Percentiles rank a stretch among this genome's conserved stretches.
phyloP scores from a whole-genome alignment of 225 moss, liverwort and hornwort genomes.

The Bryum argenteum region DNA sequence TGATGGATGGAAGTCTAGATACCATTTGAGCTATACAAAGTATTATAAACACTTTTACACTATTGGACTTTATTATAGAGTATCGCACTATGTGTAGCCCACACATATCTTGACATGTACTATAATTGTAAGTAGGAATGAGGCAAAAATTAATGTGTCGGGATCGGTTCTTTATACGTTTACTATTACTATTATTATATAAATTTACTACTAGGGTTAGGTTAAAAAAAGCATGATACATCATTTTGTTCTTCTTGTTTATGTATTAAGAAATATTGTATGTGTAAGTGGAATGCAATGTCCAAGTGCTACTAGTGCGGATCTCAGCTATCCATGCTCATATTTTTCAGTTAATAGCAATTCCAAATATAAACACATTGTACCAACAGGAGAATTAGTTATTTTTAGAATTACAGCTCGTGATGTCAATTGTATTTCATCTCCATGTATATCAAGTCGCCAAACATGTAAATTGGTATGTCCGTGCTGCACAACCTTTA shows the following conservation, averaged over 20 bases:
- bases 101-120: too few relatives aligned
- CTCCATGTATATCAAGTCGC: not conserved
- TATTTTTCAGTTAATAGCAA: not conserved
- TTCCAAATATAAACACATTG: not conserved
- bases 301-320: accelerated
- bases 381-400: not conserved
- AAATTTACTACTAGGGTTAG: too few relatives aligned
- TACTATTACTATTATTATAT: too few relatives aligned
- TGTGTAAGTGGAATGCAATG: not conserved
- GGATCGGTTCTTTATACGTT: too few relatives aligned
- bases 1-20: too few relatives aligned
- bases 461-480: not conserved
- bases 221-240: not conserved
- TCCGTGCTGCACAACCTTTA: conserved; percentile 15
- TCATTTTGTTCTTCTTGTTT: not conserved
- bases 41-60: too few relatives aligned
- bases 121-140: too few relatives aligned
- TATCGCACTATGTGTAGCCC: too few relatives aligned
- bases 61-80: too few relatives aligned
- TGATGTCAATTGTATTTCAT: not conserved
- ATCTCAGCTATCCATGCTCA: conserved; percentile 11
- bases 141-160: too few relatives aligned
- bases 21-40: too few relatives aligned
- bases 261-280: not conserved
- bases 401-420: not conserved